Percentiles rank a stretch among this genome's conserved stretches.
Evolutionary conservation across 2,329 filamentous ascomycete species (phyloP).

Genomic region (Sclerotinia glacialis): DNA sequence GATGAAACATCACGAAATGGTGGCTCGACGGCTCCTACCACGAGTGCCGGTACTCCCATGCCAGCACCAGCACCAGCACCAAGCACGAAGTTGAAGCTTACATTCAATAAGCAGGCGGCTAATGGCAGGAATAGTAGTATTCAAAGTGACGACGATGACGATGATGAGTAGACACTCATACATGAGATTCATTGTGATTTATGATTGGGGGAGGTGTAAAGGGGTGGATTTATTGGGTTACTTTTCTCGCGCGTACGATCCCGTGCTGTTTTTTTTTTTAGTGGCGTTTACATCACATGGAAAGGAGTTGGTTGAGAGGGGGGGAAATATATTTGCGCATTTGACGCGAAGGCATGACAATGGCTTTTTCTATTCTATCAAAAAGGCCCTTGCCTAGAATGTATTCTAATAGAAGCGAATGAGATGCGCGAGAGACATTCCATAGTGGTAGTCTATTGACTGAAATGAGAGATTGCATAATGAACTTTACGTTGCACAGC

Average conservation of each 20-base stretch:
- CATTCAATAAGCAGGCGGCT: slow-evolving; percentile 47
- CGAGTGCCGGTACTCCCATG: slow-evolving; percentile 63
- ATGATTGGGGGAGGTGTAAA: slow-evolving; percentile 24
- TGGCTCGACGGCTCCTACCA: slow-evolving; percentile 49
- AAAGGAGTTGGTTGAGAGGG: slow-evolving; percentile 4
- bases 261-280: slow-evolving; percentile 21
- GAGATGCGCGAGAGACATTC: slow-evolving; percentile 21
- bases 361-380: slow-evolving; percentile 18
- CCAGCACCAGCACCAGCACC: slow-evolving; percentile 49
- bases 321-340: slow-evolving; percentile 12
- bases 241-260: slow-evolving; percentile 11
- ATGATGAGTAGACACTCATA: slow-evolving; percentile 22
- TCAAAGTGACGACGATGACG: slow-evolving; percentile 54
- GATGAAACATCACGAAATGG: slow-evolving; percentile 44
- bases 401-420: slow-evolving; percentile 38
- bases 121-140: slow-evolving; percentile 43
- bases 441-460: not conserved
- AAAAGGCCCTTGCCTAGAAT: slow-evolving; percentile 33
- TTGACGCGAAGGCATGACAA: slow-evolving; percentile 14
- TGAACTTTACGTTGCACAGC: not conserved
- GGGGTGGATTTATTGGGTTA: slow-evolving; percentile 22
- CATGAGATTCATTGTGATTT: slow-evolving; percentile 21
- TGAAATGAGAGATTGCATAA: not conserved
- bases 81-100: slow-evolving; percentile 62
- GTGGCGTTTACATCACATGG: slow-evolving; percentile 25